Percentiles rank a stretch among this genome's conserved stretches.
These are phyloP conservation scores for Dryas integrifolia DNA, from an alignment of 331 rosid genomes.

Conservation along the genomic window DNA sequence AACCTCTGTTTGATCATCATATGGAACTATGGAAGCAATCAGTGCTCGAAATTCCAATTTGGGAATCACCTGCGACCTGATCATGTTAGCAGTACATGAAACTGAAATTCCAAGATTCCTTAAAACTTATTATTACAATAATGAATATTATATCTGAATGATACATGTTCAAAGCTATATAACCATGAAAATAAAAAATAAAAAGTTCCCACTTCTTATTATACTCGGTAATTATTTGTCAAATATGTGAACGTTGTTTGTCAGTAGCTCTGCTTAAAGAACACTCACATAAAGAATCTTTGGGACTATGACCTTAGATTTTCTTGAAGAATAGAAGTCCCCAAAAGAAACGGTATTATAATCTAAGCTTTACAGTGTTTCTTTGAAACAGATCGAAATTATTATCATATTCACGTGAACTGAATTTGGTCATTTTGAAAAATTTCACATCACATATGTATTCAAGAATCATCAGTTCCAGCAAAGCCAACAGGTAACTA, in stretches of 20 bases:
- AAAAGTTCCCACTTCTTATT: neutral
- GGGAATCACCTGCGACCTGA: too few relatives aligned
- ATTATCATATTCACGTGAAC: slow-evolving; percentile 41
- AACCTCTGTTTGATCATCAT: neutral
- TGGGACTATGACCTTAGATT: slow-evolving; percentile 34
- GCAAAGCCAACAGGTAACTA: slow-evolving; percentile 44
- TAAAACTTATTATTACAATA: slow-evolving; percentile 11
- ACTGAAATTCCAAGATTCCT: slow-evolving; percentile 35
- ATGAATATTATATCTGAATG: neutral
- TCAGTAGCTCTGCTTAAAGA: slow-evolving; percentile 37
- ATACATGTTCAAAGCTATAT: neutral
- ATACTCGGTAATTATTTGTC: neutral
- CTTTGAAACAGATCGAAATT: slow-evolving; percentile 7
- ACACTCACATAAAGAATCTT: slow-evolving; percentile 57
- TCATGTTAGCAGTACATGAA: neutral
- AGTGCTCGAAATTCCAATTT: neutral
- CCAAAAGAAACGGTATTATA: slow-evolving; percentile 12
- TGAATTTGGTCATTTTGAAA: slow-evolving; percentile 42
- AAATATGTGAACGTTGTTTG: slow-evolving; percentile 19
- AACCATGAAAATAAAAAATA: neutral
- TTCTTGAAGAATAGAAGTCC: slow-evolving; percentile 22
- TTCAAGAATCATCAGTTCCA: slow-evolving; percentile 33
- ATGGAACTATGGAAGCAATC: neutral
- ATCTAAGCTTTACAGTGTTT: neutral
- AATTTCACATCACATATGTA: slow-evolving; percentile 20